phyloP scores from a whole-genome alignment of 1,284 basidiomycete genomes.

The Xanthoconium separans region DNA sequence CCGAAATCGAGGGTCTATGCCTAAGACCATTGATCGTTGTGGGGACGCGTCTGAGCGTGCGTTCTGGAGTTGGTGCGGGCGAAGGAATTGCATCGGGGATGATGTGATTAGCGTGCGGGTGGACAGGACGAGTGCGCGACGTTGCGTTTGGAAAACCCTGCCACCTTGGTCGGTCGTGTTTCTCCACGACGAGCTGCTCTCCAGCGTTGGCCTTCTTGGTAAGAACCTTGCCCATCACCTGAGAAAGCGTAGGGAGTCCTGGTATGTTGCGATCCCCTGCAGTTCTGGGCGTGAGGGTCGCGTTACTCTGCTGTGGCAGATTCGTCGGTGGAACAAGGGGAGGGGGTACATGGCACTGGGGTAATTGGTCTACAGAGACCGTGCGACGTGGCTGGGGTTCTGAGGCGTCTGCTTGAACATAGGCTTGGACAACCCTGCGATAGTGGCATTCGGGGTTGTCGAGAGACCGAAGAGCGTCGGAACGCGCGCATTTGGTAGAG shows the following conservation, averaged over 20 bases:
- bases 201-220: conserved; percentile 3
- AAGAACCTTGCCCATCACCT: conserved; percentile 12
- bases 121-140: not conserved
- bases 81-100: conserved; percentile 15
- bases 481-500: conserved; percentile 27
- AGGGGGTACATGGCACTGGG: not conserved
- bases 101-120: not conserved
- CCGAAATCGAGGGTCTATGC: too few relatives aligned
- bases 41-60: conserved; percentile 11
- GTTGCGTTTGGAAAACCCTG: not conserved
- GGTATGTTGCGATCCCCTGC: not conserved
- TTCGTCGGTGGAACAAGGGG: not conserved
- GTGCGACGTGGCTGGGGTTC: conserved; percentile 7
- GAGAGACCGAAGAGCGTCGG: conserved; percentile 30
- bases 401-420: conserved; percentile 1
- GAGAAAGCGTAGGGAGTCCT: conserved; percentile 18
- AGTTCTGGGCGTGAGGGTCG: not conserved
- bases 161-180: conserved; percentile 3
- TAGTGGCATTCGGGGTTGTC: conserved; percentile 23
- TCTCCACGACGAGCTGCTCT: not conserved
- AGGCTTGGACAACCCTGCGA: conserved; percentile 21
- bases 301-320: not conserved
- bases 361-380: conserved; percentile 11
- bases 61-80: conserved; percentile 1
- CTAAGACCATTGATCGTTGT: conserved; percentile 5